These are phyloP conservation scores for Haplosporangium sp. DNA, from an alignment of 371 early-diverging fungal genomes.

Conservation along the genomic window DNA sequence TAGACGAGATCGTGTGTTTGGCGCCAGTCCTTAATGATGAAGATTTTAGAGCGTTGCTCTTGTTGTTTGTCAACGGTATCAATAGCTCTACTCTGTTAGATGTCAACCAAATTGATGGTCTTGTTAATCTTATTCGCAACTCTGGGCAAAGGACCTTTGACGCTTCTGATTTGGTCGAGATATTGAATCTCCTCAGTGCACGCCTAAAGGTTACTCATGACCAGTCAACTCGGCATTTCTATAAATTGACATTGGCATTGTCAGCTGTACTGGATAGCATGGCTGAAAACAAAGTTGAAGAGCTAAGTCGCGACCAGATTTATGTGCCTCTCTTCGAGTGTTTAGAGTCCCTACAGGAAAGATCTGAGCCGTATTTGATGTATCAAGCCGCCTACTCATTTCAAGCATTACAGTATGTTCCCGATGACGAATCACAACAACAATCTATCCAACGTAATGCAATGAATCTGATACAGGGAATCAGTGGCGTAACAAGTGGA, in stretches of 20 bases:
- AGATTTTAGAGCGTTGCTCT: neutral
- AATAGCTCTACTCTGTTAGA: neutral
- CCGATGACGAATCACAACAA: no score
- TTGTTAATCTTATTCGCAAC: slow-evolving; percentile 1
- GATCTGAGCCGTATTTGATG: slow-evolving; percentile 4
- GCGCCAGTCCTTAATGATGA: neutral
- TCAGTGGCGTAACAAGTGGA: neutral
- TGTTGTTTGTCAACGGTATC: neutral
- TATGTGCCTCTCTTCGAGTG: no score
- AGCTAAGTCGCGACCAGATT: neutral
- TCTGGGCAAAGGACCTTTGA: slow-evolving; percentile 1
- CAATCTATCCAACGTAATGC: no score
- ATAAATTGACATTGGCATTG: neutral
- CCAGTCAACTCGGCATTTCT: neutral
- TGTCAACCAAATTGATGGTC: neutral
- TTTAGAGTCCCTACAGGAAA: neutral
- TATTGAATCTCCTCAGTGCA: no score
- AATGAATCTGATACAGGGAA: no score
- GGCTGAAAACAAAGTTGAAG: no score
- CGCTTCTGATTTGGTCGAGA: neutral
- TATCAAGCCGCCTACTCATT: slow-evolving; percentile 9
- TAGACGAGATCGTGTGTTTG: neutral
- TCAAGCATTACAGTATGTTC: no score
- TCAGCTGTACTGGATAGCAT: slow-evolving; percentile 14
- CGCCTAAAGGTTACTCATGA: slow-evolving; percentile 1